Base-by-base conservation (phyloP, 306 rosid genomes). In the Malus sylvestris region DNA sequence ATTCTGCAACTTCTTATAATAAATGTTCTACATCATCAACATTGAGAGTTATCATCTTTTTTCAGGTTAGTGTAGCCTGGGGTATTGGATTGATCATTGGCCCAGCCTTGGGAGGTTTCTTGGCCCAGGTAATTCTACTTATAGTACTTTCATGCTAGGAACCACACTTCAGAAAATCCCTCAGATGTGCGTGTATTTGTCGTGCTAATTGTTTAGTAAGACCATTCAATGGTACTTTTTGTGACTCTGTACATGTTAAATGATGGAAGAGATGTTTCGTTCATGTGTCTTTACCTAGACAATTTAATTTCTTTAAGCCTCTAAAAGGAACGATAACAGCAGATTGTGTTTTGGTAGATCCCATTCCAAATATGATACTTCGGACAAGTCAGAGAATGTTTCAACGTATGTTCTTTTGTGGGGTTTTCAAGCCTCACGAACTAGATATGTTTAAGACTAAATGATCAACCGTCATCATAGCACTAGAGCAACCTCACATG, bases 81-180 rank as follows among this genome's bases (percentile, higher is more conserved):
- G 96, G 89, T 53, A 75, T 84, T 4, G 96, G 96, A 66, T 83
- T 91, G 81, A 85, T 94, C 63, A 46, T 94, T 80, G 98, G 98
- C 62, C 98, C 98, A 2, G 96, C 97, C 52, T 6, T 94, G 81
- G 98, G 98, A 72, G 98, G 98, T 22, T 87, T 86, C 83, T 83
- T 94, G 51, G 94, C 98, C 35, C 97, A 85, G 97, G 98, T 91
- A 88, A 75, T 53, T 81, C 49, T 77, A 68, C 67, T 53, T 76
- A 69, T 29, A 71, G 30, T 20, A 46, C 53, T 53, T 45, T 33
- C 72, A 19, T 32, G 60, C 15, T 52, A 29, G 64, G 33, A 81
- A 74, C 53, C 38, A 25, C 18, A 5, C 46, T 71, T 32, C 8
- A 6, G 58, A 70, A 18, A 16, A 30, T 35, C 29, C 44, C 19